phyloP scores from a whole-genome alignment of 148 eudicot species.

The Camellia japonica region DNA sequence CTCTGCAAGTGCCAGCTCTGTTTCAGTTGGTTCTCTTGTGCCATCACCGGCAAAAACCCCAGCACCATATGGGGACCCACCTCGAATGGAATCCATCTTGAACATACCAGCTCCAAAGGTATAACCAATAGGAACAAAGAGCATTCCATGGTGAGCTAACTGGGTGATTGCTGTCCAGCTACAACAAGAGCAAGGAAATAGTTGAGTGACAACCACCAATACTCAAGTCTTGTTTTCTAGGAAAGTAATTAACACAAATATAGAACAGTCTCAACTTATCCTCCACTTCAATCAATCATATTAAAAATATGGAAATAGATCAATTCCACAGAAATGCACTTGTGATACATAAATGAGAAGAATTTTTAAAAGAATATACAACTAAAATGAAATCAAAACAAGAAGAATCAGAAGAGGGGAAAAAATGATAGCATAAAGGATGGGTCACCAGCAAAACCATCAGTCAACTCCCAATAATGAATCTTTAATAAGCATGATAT shows the following conservation, averaged over 20 bases:
- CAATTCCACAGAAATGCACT: neutral
- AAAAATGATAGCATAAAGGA: neutral
- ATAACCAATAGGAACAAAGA: slow-evolving; percentile 85
- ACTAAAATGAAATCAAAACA: neutral
- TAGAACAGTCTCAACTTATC: neutral
- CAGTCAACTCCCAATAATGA: neutral
- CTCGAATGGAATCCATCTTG: slow-evolving; percentile 78
- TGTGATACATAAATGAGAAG: neutral
- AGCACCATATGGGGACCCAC: slow-evolving; percentile 89
- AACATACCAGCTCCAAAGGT: slow-evolving; percentile 95
- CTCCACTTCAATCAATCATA: neutral
- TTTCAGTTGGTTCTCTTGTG: slow-evolving; percentile 64
- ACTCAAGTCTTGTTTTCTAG: neutral
- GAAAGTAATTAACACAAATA: neutral
- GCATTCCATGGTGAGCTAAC: slow-evolving; percentile 90
- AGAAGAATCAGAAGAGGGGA: too few species aligned
- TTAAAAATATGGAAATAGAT: neutral
- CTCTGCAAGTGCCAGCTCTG: slow-evolving; percentile 80
- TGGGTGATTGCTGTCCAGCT: slow-evolving; percentile 97
- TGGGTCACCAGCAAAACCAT: neutral
- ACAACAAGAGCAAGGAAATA: slow-evolving; percentile 21
- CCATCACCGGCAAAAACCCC: slow-evolving; percentile 92
- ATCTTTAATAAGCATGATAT: neutral
- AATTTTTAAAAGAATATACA: neutral
- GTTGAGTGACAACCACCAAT: neutral